Evolutionary conservation across 2,329 filamentous ascomycete species (phyloP).

Genomic region (Aspergillus tanneri): DNA sequence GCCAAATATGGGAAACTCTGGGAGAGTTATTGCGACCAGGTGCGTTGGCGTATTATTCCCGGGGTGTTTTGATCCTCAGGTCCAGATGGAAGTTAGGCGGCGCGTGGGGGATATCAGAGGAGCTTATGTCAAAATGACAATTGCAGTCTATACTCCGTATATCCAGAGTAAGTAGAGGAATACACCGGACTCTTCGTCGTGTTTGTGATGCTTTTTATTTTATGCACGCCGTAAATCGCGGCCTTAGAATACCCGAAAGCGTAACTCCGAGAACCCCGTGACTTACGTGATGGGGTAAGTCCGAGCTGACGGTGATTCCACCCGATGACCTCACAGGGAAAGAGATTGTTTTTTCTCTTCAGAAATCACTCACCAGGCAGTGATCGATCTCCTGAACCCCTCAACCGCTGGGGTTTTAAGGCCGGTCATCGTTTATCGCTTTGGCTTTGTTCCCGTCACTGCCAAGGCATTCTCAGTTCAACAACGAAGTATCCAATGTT

Average conservation of each 20-base stretch:
- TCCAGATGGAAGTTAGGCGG: no score
- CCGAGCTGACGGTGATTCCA: no score
- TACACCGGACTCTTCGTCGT: no score
- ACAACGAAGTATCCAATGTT: not conserved
- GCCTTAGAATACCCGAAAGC: not conserved
- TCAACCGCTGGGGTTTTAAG: not conserved
- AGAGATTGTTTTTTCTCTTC: not conserved
- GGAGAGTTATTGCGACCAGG: slow-evolving; percentile 45
- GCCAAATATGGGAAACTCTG: slow-evolving; percentile 49
- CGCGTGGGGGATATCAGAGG: no score
- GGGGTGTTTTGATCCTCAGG: slow-evolving; percentile 34
- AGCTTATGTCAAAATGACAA: no score
- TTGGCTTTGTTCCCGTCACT: no score
- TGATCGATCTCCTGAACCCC: not conserved
- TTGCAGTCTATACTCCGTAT: no score
- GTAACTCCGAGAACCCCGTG: not conserved
- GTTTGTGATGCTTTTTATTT: no score
- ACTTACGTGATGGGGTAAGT: not conserved
- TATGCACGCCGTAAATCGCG: no score
- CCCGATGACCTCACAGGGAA: not conserved
- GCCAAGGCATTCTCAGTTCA: not conserved
- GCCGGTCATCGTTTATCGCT: no score
- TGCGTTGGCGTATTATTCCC: slow-evolving; percentile 45
- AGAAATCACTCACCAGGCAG: not conserved
- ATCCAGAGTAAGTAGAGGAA: no score